These are phyloP conservation scores for Chaetoscypha palmicola DNA, from an alignment of 2,329 filamentous ascomycete genomes.

Conservation along the genomic window DNA sequence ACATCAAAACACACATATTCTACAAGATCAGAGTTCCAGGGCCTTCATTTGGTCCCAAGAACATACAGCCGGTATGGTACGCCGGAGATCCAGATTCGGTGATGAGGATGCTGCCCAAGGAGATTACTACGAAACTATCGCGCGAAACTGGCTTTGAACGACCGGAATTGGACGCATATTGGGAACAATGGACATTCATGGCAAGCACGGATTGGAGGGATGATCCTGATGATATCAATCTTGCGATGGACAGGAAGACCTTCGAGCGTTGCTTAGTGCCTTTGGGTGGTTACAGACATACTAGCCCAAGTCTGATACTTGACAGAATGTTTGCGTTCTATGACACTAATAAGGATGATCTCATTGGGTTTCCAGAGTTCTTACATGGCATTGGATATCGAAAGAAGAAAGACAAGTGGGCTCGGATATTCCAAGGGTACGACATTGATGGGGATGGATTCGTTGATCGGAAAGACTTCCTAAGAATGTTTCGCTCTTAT, in stretches of 20 bases:
- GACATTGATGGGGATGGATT: slow-evolving; percentile 86
- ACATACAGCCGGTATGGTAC: slow-evolving; percentile 80
- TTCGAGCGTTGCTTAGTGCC: slow-evolving; percentile 89
- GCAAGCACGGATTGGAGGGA: slow-evolving; percentile 77
- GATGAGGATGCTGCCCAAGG: slow-evolving; percentile 57
- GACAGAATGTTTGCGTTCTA: slow-evolving; percentile 97
- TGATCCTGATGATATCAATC: slow-evolving; percentile 68
- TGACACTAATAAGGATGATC: slow-evolving; percentile 78
- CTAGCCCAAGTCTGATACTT: slow-evolving; percentile 81
- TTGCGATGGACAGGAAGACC: slow-evolving; percentile 86
- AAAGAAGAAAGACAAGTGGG: slow-evolving; percentile 61
- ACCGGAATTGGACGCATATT: slow-evolving; percentile 84
- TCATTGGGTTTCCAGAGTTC: slow-evolving; percentile 92
- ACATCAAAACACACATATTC: slow-evolving; percentile 89
- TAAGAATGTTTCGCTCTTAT: slow-evolving; percentile 87
- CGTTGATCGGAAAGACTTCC: slow-evolving; percentile 77
- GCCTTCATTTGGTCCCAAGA: slow-evolving; percentile 72
- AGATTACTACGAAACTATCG: slow-evolving; percentile 60
- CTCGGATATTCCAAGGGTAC: slow-evolving; percentile 77
- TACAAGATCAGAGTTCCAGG: slow-evolving; percentile 92
- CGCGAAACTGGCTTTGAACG: slow-evolving; percentile 73
- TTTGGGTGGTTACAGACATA: slow-evolving; percentile 69
- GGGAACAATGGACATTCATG: slow-evolving; percentile 95
- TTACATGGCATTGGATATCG: slow-evolving; percentile 70
- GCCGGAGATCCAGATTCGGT: slow-evolving; percentile 75